A percentile compares a stretch with the other conserved stretches of the same genome.
Conservation (phyloP, 352 stramenopile species). For the Globisporangium solare region DNA sequence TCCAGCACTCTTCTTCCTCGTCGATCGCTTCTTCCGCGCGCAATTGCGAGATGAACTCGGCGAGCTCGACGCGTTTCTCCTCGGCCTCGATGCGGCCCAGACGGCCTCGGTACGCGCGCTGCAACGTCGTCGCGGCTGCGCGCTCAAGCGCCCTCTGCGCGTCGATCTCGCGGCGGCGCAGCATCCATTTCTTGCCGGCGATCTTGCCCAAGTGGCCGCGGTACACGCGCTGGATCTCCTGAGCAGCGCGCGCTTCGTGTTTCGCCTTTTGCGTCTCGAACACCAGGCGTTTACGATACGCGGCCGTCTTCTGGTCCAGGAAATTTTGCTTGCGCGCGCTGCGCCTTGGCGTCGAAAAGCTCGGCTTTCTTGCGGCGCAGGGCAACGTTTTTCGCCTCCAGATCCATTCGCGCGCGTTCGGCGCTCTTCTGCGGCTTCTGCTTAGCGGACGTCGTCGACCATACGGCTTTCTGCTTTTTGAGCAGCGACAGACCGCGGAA, state of each 20-base stretch:
- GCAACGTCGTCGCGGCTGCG: slow-evolving; percentile 77
- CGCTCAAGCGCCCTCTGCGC: slow-evolving; percentile 70
- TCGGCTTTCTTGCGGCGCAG: slow-evolving; percentile 30
- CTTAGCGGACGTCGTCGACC: slow-evolving; percentile 34
- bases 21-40: slow-evolving; percentile 86
- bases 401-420: slow-evolving; percentile 51
- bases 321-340: slow-evolving; percentile 50
- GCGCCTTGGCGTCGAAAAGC: slow-evolving; percentile 55
- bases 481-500: slow-evolving; percentile 90
- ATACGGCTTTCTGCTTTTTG: slow-evolving; percentile 78
- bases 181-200: slow-evolving; percentile 78
- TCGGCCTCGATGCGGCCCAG: slow-evolving; percentile 78
- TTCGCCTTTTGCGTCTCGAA: slow-evolving; percentile 60
- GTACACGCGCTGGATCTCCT: slow-evolving; percentile 72
- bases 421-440: slow-evolving; percentile 20
- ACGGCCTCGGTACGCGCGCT: slow-evolving; percentile 85
- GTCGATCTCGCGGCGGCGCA: slow-evolving; percentile 82
- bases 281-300: slow-evolving; percentile 62
- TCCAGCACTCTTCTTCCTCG: slow-evolving; percentile 85
- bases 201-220: slow-evolving; percentile 77
- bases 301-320: slow-evolving; percentile 53
- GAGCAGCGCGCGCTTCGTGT: slow-evolving; percentile 37
- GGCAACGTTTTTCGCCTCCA: slow-evolving; percentile 38
- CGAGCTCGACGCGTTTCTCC: slow-evolving; percentile 85
- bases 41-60: slow-evolving; percentile 91